phyloP scores from a whole-genome alignment of 140 eudicot genomes.

The Stevia rebaudiana region DNA sequence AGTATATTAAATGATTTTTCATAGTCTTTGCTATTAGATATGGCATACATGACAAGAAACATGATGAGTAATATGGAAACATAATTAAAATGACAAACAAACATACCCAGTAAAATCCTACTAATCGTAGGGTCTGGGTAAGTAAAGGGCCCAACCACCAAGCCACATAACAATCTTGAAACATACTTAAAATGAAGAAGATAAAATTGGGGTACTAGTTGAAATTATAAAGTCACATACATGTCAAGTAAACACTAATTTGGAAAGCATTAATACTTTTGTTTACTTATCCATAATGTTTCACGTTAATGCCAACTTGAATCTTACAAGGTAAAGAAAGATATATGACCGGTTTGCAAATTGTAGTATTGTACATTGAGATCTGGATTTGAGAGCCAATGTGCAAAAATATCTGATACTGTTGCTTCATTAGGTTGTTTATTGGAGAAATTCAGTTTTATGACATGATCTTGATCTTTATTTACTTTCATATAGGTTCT shows the following conservation, averaged over 20 bases:
- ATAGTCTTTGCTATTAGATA: neutral
- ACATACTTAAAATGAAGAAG: neutral
- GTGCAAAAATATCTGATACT: neutral
- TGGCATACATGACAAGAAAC: constrained; percentile 17
- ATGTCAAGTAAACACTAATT: neutral
- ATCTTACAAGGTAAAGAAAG: neutral
- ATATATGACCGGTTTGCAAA: neutral
- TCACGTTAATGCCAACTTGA: neutral
- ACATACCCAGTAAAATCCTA: too few species aligned
- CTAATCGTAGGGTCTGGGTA: too few species aligned
- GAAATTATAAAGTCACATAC: neutral
- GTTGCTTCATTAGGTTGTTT: constrained; percentile 9
- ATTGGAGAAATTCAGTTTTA: neutral
- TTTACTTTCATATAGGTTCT: constrained; percentile 41
- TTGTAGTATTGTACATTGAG: neutral
- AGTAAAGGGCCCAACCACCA: too few species aligned
- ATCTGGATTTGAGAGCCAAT: neutral
- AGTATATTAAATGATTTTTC: neutral
- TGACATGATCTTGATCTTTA: neutral
- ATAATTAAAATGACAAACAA: neutral
- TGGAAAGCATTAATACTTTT: too few species aligned
- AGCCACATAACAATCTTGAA: too few species aligned
- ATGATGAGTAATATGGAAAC: neutral
- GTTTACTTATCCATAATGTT: neutral
- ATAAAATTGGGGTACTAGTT: neutral